Conservation (phyloP, 805 yeast species). For the Saccharomycopsis olivae region DNA sequence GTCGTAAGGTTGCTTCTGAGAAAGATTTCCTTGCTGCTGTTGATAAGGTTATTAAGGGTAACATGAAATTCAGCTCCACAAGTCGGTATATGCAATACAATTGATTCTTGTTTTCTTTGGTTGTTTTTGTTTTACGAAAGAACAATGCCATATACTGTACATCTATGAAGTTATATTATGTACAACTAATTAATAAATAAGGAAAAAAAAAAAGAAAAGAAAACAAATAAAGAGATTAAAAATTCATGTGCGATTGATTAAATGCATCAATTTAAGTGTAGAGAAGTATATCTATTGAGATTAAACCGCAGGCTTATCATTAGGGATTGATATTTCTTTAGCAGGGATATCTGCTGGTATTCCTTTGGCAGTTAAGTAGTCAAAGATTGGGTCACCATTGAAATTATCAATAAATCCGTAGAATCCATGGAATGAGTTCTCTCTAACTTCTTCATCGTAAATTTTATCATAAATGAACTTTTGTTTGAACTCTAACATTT, state of each 20-base stretch:
- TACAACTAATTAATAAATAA: background rate
- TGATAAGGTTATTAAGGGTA: constrained; percentile 97
- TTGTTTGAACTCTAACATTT: constrained; percentile 81
- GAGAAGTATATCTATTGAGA: no score
- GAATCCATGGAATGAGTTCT: constrained; percentile 82
- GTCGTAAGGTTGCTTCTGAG: constrained; percentile 96
- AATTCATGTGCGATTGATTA: no score
- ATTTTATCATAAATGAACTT: constrained; percentile 86
- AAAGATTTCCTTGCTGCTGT: constrained; percentile 97
- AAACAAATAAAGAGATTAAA: no score
- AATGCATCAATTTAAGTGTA: no score
- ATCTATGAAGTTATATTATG: background rate
- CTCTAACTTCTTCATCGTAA: constrained; percentile 80
- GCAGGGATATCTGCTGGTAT: constrained; percentile 6
- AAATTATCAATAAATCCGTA: constrained; percentile 84
- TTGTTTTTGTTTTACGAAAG: no score
- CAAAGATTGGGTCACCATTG: constrained; percentile 52
- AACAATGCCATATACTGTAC: background rate
- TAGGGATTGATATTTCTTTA: constrained; percentile 1
- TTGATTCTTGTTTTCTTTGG: no score
- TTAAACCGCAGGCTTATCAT: no score
- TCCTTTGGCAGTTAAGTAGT: constrained; percentile 28
- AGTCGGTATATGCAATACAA: constrained; percentile 98
- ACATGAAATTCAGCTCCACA: constrained; percentile 93
- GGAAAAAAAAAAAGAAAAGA: background rate